A percentile compares a stretch with the other conserved stretches of the same genome.
phyloP scores from a whole-genome alignment of 2,329 filamentous ascomycete genomes.

The Paraphaeosphaeria sporulosa region DNA sequence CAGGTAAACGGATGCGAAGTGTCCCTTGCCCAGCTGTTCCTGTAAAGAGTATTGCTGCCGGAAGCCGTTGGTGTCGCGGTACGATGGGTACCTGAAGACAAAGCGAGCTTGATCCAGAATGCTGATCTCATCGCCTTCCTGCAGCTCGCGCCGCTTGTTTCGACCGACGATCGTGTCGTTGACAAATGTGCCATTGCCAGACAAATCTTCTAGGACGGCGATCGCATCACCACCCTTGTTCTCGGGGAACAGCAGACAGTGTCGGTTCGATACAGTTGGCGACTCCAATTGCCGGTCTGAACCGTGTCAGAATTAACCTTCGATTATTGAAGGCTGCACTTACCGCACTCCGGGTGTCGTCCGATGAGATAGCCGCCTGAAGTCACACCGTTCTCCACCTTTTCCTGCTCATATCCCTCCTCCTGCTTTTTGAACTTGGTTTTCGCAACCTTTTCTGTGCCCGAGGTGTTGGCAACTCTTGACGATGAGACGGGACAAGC shows the following conservation, averaged over 20 bases:
- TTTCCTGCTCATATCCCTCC: slow-evolving; percentile 66
- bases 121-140: slow-evolving; percentile 89
- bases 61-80: slow-evolving; percentile 72
- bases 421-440: slow-evolving; percentile 66
- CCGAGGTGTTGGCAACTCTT: slow-evolving; percentile 47
- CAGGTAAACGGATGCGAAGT: slow-evolving; percentile 92
- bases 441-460: slow-evolving; percentile 56
- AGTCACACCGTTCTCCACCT: slow-evolving; percentile 59
- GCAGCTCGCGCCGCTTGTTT: slow-evolving; percentile 87
- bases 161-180: slow-evolving; percentile 91
- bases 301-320: slow-evolving; percentile 19
- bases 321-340: slow-evolving; percentile 44
- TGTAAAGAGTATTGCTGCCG: slow-evolving; percentile 84
- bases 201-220: slow-evolving; percentile 89
- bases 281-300: slow-evolving; percentile 77
- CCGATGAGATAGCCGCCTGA: slow-evolving; percentile 91
- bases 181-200: slow-evolving; percentile 94
- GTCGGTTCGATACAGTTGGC: slow-evolving; percentile 85
- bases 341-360: slow-evolving; percentile 91
- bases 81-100: slow-evolving; percentile 83
- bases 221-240: slow-evolving; percentile 64
- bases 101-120: slow-evolving; percentile 86
- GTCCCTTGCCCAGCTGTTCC: slow-evolving; percentile 89
- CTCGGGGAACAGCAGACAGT: slow-evolving; percentile 73
- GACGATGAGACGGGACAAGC: slow-evolving; percentile 68